These are phyloP conservation scores for Lecanicillium sp. DNA, from an alignment of 2,329 filamentous ascomycete genomes.

Conservation along the genomic window DNA sequence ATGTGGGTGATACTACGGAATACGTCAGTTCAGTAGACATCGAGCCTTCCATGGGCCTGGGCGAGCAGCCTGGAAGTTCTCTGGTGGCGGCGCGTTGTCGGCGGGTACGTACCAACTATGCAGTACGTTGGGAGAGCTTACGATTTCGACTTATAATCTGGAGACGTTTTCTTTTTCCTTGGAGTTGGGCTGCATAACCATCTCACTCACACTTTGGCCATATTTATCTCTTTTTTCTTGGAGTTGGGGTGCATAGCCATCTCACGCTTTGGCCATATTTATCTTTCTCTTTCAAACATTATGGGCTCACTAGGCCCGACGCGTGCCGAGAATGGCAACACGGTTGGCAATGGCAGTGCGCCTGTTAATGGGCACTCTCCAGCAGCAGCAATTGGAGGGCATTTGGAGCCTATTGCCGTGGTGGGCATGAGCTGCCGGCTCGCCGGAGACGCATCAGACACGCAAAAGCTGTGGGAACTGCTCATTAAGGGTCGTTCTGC, in stretches of 20 bases:
- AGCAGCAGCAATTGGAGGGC: background rate
- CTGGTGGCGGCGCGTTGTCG: background rate
- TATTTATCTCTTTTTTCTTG: background rate
- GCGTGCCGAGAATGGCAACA: background rate
- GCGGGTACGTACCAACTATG: background rate
- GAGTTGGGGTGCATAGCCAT: background rate
- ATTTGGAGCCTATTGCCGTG: constrained; percentile 28
- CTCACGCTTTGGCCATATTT: background rate
- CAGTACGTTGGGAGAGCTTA: background rate
- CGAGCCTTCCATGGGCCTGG: too few species aligned
- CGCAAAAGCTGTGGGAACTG: constrained; percentile 25
- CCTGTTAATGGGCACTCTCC: background rate
- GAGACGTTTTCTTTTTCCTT: constrained; percentile 2
- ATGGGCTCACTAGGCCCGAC: constrained; percentile 11
- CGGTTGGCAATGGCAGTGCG: background rate
- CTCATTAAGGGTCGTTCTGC: constrained; percentile 30
- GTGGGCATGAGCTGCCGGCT: constrained; percentile 27
- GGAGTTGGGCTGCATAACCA: background rate
- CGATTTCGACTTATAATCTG: background rate
- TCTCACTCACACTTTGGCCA: background rate
- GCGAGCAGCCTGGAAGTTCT: background rate
- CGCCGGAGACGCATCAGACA: constrained; percentile 21
- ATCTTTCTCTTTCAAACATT: constrained; percentile 1
- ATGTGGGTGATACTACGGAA: too few species aligned
- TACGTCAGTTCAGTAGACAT: too few species aligned